A percentile compares a stretch with the other conserved stretches of the same genome.
These are phyloP conservation scores for Vanrija sp. DNA, from an alignment of 1,284 basidiomycete species.

Conservation along the genomic window DNA sequence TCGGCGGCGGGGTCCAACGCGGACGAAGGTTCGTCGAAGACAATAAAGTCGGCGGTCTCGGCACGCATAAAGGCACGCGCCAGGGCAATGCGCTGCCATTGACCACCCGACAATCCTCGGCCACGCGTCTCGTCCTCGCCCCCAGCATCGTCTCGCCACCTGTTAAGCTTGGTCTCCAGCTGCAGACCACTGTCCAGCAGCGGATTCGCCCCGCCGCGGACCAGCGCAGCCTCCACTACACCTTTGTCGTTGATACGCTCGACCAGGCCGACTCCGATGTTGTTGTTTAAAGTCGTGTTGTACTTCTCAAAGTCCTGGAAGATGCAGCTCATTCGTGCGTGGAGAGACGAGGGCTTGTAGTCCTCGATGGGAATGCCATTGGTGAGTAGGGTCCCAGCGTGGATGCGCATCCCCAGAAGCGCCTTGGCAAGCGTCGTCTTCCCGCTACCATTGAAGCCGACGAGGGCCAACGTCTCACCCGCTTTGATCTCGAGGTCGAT, in stretches of 20 bases:
- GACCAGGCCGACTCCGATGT: constrained; percentile 64
- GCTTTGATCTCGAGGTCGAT: constrained; percentile 63
- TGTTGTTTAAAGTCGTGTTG: constrained; percentile 66
- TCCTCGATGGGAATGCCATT: constrained; percentile 64
- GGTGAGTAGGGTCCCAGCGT: constrained; percentile 50
- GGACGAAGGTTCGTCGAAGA: constrained; percentile 57
- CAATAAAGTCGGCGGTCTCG: constrained; percentile 51
- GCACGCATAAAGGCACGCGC: constrained; percentile 73
- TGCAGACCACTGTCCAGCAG: neutral
- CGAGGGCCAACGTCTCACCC: constrained; percentile 67
- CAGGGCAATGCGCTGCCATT: constrained; percentile 82
- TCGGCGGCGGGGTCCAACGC: constrained; percentile 71
- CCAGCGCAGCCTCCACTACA: constrained; percentile 46
- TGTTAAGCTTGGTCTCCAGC: neutral
- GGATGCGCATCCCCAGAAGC: constrained; percentile 65
- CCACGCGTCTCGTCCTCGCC: neutral
- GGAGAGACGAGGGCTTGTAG: constrained; percentile 63
- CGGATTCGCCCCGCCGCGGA: neutral
- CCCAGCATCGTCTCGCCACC: neutral
- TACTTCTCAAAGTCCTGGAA: constrained; percentile 78
- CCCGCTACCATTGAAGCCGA: constrained; percentile 1
- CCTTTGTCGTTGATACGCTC: neutral
- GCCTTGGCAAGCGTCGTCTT: constrained; percentile 55
- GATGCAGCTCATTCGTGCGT: constrained; percentile 64
- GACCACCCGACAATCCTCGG: constrained; percentile 15